These are phyloP conservation scores for Xylariomycetidae sp. DNA, from an alignment of 2,329 filamentous ascomycete species.

Conservation along the genomic window DNA sequence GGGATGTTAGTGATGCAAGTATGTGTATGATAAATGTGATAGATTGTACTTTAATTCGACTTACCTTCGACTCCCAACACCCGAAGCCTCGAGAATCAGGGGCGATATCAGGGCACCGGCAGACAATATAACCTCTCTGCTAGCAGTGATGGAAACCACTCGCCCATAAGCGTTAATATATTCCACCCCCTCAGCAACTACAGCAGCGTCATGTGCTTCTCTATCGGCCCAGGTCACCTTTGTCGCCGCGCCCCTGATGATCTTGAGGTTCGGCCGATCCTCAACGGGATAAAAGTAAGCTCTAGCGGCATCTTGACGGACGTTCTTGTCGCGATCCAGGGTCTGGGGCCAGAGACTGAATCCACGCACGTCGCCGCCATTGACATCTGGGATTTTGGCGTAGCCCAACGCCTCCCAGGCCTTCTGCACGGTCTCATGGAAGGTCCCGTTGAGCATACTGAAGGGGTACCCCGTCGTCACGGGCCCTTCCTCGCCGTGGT, in stretches of 20 bases:
- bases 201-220: conserved; percentile 1
- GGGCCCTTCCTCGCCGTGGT: conserved; percentile 31
- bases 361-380: conserved; percentile 33
- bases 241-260: conserved; percentile 33
- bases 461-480: conserved; percentile 34
- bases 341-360: conserved; percentile 35
- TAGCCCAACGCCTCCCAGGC: conserved; percentile 30
- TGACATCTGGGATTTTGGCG: conserved; percentile 32
- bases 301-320: conserved; percentile 36
- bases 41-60: no score
- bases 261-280: conserved; percentile 31
- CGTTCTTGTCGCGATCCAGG: conserved; percentile 30
- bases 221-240: conserved; percentile 24
- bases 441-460: conserved; percentile 27
- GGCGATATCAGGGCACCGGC: conserved; percentile 48
- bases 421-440: conserved; percentile 23
- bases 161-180: conserved; percentile 32
- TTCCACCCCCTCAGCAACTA: conserved; percentile 31
- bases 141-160: conserved; percentile 29
- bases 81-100: conserved; percentile 48
- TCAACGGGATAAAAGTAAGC: conserved; percentile 37
- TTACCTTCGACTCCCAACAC: conserved; percentile 39
- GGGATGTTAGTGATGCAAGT: neutral
- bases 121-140: conserved; percentile 42
- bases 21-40: neutral